A percentile compares a stretch with the other conserved stretches of the same genome.
Conservation (phyloP, 768 basidiomycete genomes). For the Trametes coccinea region DNA sequence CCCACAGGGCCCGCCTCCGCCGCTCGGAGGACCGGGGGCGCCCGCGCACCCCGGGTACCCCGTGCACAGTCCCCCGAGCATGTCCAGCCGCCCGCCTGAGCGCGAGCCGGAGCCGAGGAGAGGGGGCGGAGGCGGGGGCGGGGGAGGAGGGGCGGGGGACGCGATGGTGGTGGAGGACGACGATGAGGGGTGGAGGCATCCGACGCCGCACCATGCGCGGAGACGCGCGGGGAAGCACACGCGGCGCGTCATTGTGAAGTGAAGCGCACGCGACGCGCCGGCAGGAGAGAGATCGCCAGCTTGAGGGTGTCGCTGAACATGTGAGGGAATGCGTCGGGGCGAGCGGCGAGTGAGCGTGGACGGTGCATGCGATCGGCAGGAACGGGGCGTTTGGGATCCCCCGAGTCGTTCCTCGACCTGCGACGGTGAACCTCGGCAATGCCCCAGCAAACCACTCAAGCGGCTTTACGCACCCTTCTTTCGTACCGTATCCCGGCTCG, state of each 20-base stretch:
- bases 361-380: no score
- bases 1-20: slow-evolving; percentile 34
- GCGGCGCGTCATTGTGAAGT: slow-evolving; percentile 56
- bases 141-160: slow-evolving; percentile 17
- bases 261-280: slow-evolving; percentile 16
- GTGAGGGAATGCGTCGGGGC: no score
- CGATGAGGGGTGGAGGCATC: slow-evolving; percentile 72
- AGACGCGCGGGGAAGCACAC: slow-evolving; percentile 82
- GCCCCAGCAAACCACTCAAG: no score
- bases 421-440: no score
- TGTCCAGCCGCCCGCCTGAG: not conserved
- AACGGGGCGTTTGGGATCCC: no score
- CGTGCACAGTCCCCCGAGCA: not conserved
- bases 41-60: slow-evolving; percentile 33
- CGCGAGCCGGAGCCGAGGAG: not conserved
- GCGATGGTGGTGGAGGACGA: slow-evolving; percentile 58
- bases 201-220: slow-evolving; percentile 73
- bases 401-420: no score
- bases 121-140: not conserved
- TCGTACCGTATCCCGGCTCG: no score
- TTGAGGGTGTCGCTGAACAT: not conserved
- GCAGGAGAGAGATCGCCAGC: not conserved
- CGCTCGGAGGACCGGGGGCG: slow-evolving; percentile 27
- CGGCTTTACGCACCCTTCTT: no score
- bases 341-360: no score